Percentiles rank a stretch among this genome's conserved stretches.
Evolutionary conservation across 768 basidiomycete genomes (phyloP).

Genomic region (Russula foetens): DNA sequence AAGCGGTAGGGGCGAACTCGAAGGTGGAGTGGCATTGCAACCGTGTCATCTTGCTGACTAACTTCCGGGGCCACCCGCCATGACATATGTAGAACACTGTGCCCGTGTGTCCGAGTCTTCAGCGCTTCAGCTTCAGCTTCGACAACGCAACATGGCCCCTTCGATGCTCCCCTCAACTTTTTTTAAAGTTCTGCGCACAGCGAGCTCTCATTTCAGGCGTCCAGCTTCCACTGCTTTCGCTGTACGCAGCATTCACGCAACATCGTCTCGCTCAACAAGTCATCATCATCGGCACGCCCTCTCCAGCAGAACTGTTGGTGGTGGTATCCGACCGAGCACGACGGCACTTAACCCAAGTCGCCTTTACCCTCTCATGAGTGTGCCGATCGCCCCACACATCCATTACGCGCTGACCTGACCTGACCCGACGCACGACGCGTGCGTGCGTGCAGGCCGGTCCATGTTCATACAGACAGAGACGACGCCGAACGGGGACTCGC

Average conservation of each 20-base stretch:
- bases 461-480: constrained; percentile 99
- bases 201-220: not conserved
- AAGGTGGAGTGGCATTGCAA: not conserved
- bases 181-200: not conserved
- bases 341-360: not conserved
- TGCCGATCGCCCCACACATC: constrained; percentile 11
- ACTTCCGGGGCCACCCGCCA: not conserved
- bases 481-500: constrained; percentile 94
- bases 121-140: not conserved
- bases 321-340: constrained; percentile 4
- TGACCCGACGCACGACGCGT: not conserved
- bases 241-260: constrained; percentile 1
- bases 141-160: not conserved
- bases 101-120: too few relatives aligned
- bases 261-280: not conserved
- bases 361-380: constrained; percentile 29
- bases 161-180: not conserved
- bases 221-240: not conserved
- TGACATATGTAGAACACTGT: too few relatives aligned
- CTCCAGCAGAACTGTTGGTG: not conserved
- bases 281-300: constrained; percentile 1
- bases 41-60: constrained; percentile 3
- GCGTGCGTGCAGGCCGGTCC: constrained; percentile 46
- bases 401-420: not conserved
- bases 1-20: too few relatives aligned